Evolutionary conservation across 106 monocot genomes (phyloP).

Genomic region (Dioscorea alata): DNA sequence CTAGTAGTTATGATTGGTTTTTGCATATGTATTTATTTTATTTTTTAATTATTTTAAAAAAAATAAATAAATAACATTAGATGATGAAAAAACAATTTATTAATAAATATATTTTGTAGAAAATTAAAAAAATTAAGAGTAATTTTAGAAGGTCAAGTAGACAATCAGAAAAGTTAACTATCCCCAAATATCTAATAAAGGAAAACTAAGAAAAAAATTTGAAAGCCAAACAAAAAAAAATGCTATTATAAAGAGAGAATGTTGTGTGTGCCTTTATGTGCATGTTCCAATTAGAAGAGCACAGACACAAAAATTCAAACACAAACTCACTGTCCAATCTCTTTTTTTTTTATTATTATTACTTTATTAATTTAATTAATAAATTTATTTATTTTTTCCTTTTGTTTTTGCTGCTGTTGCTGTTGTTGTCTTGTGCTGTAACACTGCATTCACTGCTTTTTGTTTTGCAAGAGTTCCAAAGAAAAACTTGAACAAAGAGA

Average conservation of each 20-base stretch:
- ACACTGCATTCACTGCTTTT: neutral
- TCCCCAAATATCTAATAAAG: too few species aligned
- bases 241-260: conserved; percentile 6
- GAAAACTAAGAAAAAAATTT: too few species aligned
- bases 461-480: conserved; percentile 14
- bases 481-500: conserved; percentile 21
- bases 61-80: too few species aligned
- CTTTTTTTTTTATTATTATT: neutral
- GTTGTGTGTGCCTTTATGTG: conserved; percentile 9
- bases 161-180: too few species aligned
- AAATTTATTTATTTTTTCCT: too few species aligned
- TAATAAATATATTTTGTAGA: too few species aligned
- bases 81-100: too few species aligned
- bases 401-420: neutral
- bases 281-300: conserved; percentile 5
- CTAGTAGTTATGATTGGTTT: too few species aligned
- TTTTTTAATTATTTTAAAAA: too few species aligned
- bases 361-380: neutral
- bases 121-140: too few species aligned
- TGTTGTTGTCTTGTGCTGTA: conserved; percentile 12
- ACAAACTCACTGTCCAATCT: conserved; percentile 3
- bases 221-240: neutral
- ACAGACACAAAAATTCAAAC: neutral
- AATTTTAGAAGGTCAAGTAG: too few species aligned
- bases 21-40: too few species aligned